Evolutionary conservation across 495 filamentous ascomycete species (phyloP).

Genomic region (Talaromyces wortmannii): DNA sequence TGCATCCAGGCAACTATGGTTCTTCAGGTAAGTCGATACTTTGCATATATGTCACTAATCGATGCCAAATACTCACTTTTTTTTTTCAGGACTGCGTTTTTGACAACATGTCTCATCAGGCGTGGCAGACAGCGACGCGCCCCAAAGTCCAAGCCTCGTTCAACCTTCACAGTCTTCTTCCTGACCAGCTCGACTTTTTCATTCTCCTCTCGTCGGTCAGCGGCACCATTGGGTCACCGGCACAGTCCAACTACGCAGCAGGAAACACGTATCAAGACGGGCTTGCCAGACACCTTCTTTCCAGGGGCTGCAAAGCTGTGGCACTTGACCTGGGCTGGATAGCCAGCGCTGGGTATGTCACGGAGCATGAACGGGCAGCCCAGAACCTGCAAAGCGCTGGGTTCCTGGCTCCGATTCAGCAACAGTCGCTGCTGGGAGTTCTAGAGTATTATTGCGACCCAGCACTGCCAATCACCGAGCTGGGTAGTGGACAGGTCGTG

Average conservation of each 20-base stretch:
- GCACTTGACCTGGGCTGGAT: too few species aligned
- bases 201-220: slow-evolving; percentile 47
- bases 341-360: too few species aligned
- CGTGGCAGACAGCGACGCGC: slow-evolving; percentile 22
- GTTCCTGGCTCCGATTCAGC: too few species aligned
- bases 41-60: too few species aligned
- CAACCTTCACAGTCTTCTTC: slow-evolving; percentile 49
- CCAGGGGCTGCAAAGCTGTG: too few species aligned
- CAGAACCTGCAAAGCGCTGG: too few species aligned
- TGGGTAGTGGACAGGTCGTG: too few species aligned
- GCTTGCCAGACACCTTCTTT: slow-evolving; percentile 10
- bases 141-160: slow-evolving; percentile 35
- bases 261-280: slow-evolving; percentile 47
- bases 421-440: too few species aligned
- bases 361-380: too few species aligned
- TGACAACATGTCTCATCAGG: slow-evolving; percentile 26
- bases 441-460: too few species aligned
- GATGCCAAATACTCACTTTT: too few species aligned
- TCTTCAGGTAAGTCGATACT: background rate
- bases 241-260: slow-evolving; percentile 53
- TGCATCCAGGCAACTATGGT: slow-evolving; percentile 30
- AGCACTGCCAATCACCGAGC: too few species aligned
- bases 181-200: slow-evolving; percentile 50
- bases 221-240: slow-evolving; percentile 43
- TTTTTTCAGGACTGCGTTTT: slow-evolving; percentile 11